Base-by-base conservation (phyloP, 495 filamentous ascomycete species). In the Margaritispora aquatica region DNA sequence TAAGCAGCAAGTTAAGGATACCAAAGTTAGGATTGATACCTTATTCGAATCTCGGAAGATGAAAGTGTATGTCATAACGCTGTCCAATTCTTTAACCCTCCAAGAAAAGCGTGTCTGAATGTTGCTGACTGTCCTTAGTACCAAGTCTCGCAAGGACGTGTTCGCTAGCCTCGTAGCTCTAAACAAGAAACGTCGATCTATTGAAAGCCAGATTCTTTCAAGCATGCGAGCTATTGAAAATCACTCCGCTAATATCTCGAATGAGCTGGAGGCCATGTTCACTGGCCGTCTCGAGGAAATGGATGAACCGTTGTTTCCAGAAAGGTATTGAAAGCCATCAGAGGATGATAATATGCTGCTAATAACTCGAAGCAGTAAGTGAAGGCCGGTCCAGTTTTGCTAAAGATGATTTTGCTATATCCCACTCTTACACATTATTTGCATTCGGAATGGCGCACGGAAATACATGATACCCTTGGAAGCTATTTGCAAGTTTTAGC, bases 221-320 rank as follows among this genome's bases (percentile, higher is more conserved):
- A 66, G 54, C 49, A 62, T 69, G 52, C 62, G 52, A 36, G 50
- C 9, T 10, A 50, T 69, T 49, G 63, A 69, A 41, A 17, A 20
- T 1, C 51, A 62, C 11, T 63, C 64, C 15, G 44, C 24, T 2
- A 69, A 63, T 29, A 62, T 69, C 11, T 38, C 55, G 1, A 60
- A 11, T 19, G 63, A 66, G 38, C 24, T 69, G 21, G 27, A 26
- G 9, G 66, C 59, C 7, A 59, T 64, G 36, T 61, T 62, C 8
- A 31, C 38, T 29, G 66, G 64, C 15, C 63, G 66, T 19, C 36
- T 62, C 5, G 66, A 63, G 22, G 63, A 66, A 1, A 56, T 65
- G 26, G 17, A 57, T 9, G 63, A 50, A 24, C 9, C 47, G 2
- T 24, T 10, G 4, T 15, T 3, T 44, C 11, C 7, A 15, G 17